A percentile compares a stretch with the other conserved stretches of the same genome.
Evolutionary conservation across 2,329 filamentous ascomycete genomes (phyloP).

Genomic region (Monilinia vaccinii-corymbosi): DNA sequence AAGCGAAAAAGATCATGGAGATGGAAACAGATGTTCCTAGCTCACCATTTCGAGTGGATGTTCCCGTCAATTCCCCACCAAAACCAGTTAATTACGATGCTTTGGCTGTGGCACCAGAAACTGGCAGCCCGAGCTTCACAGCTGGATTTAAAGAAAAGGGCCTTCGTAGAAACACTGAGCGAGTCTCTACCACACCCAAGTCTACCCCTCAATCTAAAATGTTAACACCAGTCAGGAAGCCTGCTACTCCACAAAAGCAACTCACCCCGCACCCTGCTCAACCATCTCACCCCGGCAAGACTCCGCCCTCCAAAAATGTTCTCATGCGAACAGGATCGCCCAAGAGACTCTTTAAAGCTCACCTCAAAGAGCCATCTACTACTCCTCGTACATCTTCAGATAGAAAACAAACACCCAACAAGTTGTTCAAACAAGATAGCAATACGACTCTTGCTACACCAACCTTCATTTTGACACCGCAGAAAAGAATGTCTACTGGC

Average conservation of each 20-base stretch:
- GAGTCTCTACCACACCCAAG: slow-evolving; percentile 32
- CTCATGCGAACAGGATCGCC: slow-evolving; percentile 40
- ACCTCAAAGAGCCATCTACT: slow-evolving; percentile 31
- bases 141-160: slow-evolving; percentile 40
- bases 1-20: slow-evolving; percentile 50
- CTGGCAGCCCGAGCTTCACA: slow-evolving; percentile 46
- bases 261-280: slow-evolving; percentile 36
- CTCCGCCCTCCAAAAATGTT: slow-evolving; percentile 39
- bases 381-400: slow-evolving; percentile 27
- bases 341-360: slow-evolving; percentile 36
- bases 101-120: slow-evolving; percentile 36
- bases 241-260: slow-evolving; percentile 32
- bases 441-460: slow-evolving; percentile 51
- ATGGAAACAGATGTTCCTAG: slow-evolving; percentile 42
- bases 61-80: slow-evolving; percentile 31
- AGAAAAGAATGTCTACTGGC: slow-evolving; percentile 52
- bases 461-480: slow-evolving; percentile 53
- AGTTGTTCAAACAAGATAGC: slow-evolving; percentile 45
- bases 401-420: slow-evolving; percentile 32
- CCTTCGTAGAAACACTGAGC: slow-evolving; percentile 40
- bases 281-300: slow-evolving; percentile 41
- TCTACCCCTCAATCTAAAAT: slow-evolving; percentile 22
- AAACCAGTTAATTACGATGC: slow-evolving; percentile 30
- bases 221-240: slow-evolving; percentile 29
- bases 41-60: slow-evolving; percentile 34